Percentiles rank a stretch among this genome's conserved stretches.
Conservation (phyloP, 2,329 filamentous ascomycete species). For the Setomelanomma holmii region DNA sequence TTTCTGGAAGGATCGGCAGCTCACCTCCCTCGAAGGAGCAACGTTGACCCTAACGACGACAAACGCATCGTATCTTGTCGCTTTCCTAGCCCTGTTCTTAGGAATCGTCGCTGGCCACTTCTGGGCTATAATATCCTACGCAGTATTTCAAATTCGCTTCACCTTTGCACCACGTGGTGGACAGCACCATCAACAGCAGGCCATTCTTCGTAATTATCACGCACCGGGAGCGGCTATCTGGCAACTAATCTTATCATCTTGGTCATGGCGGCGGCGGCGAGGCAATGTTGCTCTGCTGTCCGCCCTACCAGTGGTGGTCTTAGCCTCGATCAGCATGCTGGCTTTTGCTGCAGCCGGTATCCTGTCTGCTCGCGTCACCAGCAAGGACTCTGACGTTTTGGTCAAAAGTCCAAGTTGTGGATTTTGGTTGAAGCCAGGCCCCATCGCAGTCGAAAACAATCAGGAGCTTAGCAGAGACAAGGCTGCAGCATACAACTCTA, state of each 20-base stretch:
- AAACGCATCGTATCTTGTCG: constrained; percentile 1
- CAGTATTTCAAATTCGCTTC: background rate
- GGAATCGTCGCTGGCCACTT: constrained; percentile 3
- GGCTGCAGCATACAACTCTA: background rate
- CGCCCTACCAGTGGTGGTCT: background rate
- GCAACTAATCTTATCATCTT: background rate
- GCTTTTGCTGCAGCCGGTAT: constrained; percentile 1
- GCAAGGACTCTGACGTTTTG: background rate
- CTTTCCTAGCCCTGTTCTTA: constrained; percentile 1
- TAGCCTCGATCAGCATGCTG: background rate
- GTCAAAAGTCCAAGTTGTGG: background rate
- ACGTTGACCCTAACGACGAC: background rate
- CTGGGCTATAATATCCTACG: constrained; percentile 1
- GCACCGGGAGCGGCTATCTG: constrained; percentile 1
- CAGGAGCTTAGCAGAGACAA: background rate
- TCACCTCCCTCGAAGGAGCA: background rate
- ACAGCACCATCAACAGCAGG: constrained; percentile 3
- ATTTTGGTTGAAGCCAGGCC: background rate
- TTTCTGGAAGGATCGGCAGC: background rate
- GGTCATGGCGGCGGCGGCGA: background rate
- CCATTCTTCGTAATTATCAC: constrained; percentile 3
- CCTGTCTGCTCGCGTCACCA: background rate
- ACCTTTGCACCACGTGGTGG: background rate
- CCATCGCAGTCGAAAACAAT: background rate
- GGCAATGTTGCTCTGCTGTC: background rate